Conservation (phyloP, 139 green algal genomes). For the Chlorella sp. region DNA sequence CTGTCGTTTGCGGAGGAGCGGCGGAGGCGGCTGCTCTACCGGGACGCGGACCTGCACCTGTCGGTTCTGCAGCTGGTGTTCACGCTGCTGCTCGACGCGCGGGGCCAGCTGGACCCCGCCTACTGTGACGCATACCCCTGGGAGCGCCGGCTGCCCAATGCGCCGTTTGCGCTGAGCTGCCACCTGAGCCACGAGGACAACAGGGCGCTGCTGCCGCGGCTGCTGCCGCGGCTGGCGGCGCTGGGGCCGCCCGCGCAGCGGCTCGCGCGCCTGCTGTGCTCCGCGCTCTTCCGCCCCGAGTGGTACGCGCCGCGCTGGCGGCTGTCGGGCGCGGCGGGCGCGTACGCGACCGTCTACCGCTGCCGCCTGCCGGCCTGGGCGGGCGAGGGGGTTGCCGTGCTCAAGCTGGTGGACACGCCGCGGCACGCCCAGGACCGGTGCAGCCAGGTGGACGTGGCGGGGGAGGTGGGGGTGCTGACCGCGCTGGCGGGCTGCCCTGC, state of each 20-base stretch:
- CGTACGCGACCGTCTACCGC: conserved; percentile 59
- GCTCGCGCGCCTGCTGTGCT: conserved; percentile 59
- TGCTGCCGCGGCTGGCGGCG: not conserved
- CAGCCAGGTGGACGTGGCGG: conserved; percentile 66
- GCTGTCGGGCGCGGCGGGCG: conserved; percentile 53
- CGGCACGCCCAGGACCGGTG: conserved; percentile 51
- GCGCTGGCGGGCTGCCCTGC: conserved; percentile 22
- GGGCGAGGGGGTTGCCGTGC: conserved; percentile 24
- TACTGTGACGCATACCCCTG: conserved; percentile 50
- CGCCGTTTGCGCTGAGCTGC: conserved; percentile 4
- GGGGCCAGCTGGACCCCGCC: conserved; percentile 43
- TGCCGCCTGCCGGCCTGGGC: conserved; percentile 30
- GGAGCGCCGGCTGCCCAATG: conserved; percentile 25
- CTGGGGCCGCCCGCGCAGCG: conserved; percentile 28
- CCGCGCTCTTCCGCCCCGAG: conserved; percentile 44
- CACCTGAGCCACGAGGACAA: conserved; percentile 51
- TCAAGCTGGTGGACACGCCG: conserved; percentile 72
- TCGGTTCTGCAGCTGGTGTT: conserved; percentile 57
- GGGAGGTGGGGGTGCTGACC: conserved; percentile 74
- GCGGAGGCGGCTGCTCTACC: conserved; percentile 40
- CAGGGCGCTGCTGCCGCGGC: conserved; percentile 19
- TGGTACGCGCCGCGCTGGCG: conserved; percentile 42
- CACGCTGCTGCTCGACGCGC: conserved; percentile 46
- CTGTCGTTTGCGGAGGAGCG: conserved; percentile 39
- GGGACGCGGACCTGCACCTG: conserved; percentile 47